Base-by-base conservation (phyloP, 2,329 filamentous ascomycete genomes). In the Cercospora zeina region DNA sequence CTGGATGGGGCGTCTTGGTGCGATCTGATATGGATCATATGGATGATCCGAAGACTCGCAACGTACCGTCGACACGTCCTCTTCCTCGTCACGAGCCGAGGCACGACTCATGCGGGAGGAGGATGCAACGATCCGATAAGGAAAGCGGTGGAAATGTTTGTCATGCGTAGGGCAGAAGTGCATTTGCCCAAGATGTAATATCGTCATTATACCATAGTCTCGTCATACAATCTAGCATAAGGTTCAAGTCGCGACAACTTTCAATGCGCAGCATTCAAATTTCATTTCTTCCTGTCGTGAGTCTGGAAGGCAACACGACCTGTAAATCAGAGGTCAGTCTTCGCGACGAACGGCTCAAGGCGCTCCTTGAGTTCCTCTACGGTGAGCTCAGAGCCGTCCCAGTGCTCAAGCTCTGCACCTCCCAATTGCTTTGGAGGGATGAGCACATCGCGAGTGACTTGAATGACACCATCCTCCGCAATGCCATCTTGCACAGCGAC, bases 401-500 rank as follows among this genome's bases (percentile, higher is more conserved):
- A 80, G 19, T 74, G 73, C 39, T 78, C 75, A 30, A 74, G 67
- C 47, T 75, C 72, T 0, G 72, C 73, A 53, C 65, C 68, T 50
- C 76, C 76, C 68, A 79, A 72, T 64, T 81, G 81, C 76, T 84
- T 86, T 1, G 91, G 90, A 45, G 93, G 93, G 66, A 97, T 85
- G 61, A 96, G 77, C 0, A 96, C 85, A 61, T 82, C 82, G 53
- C 83, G 81, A 0, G 95, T 80, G 14, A 93, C 86, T 61, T 96
- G 93, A 37, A 96, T 84, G 13, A 93, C 91, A 33, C 93, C 93
- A 72, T 96, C 90, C 71, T 82, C 84, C 0, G 88, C 89, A 59
- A 95, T 75, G 0, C 82, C 87, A 72, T 96, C 91, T 65, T 87
- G 80, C 6, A 90, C 78, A 0, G 80, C 79, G 1, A 96, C 89